Evolutionary conservation across 495 filamentous ascomycete species (phyloP), one percentile per base, ranked within the genome.

Genomic region (Hamigera avellanea): DNA sequence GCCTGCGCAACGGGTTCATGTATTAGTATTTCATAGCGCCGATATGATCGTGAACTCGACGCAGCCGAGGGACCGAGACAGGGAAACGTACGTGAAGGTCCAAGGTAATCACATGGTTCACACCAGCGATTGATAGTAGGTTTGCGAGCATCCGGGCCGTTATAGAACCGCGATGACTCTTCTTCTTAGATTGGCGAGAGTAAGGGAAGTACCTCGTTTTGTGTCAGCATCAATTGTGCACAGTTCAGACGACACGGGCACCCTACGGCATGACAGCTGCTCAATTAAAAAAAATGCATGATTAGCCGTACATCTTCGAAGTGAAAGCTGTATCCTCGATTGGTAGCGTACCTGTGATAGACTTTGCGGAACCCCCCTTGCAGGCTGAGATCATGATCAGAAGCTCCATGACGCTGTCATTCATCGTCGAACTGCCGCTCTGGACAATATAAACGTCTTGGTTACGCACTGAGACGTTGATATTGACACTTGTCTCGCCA

Each of bases 401-500:
- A 40, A 98, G 71, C 69, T 98, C 91, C 83, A 98, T 94, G 51
- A 98, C 83, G 44, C 83, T 89, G 62, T 98, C 93, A 63, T 98
- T 98, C 71, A 95, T 93, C 73, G 83, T 88, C 49, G 74, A 69
- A 60, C 93, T 95, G 36, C 91, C 91, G 46, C 89, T 95, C 71
- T 98, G 91, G 13, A 98, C 82, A 52, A 98, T 87, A 62, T 96
- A 98, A 39, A 98, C 87, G 74, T 98, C 88, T 56, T 98, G 91
- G 51, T 98, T 89, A 36, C 91, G 81, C 34, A 98, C 84, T 35
- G 89, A 95, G 28, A 82, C 85, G 55, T 85, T 70, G 52, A 98
- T 88, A 57, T 86, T 80, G 49, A 98, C 93, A 45, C 82, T 87
- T 25, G 93, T 98, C 70, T 98, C 91, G 53, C 93, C 93, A 70